Base-by-base conservation (phyloP, 169 alveolate species). In the Cryptosporidium viatorum region DNA sequence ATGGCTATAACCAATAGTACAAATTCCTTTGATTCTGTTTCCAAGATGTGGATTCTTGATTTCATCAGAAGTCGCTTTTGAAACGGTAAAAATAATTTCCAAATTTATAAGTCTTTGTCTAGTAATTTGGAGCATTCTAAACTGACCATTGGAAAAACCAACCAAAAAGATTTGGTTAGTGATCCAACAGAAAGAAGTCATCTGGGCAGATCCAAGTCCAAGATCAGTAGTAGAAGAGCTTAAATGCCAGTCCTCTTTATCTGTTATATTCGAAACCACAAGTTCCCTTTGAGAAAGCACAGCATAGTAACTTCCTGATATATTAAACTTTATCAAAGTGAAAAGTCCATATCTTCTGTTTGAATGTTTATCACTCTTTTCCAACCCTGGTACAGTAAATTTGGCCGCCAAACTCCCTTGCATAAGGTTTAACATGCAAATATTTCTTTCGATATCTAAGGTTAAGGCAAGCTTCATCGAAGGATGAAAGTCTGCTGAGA, bases 401-500 rank as follows among this genome's bases (percentile, higher is more conserved):
- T 26, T 60, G 18, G 65, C 26, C 8, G 86, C 60, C 8, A 60
- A 12, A 55, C 10, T 23, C 31, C 86, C 86, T n/a, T 75, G 16
- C 6, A 75, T 10, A 6, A 75, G 60, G 35, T 75, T 26, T 14
- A 75, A 10, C 45, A 75, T 21, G 45, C 73, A 75, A 8, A 75
- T 55, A 60, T 55, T 75, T 7, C 86, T 59, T 6, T 75, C 51
- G 18, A 59, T 29, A 75, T 75, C 86, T 8, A 75, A 8, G 39
- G 74, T 75, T 37, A 75, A n/a, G 16, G 86, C 86, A 8, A 75
- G 23, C 18, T 59, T 75, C 74, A 75, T 59, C 6, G 74, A 59
- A 23, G 86, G 86, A 75, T 75, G 86, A 59, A 75, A 75, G 16
- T 75, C 86, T 31, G 73, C 71, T 12, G 86, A 75, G 10, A 75